Evolutionary conservation across 2,329 filamentous ascomycete genomes (phyloP).

Genomic region (Colletotrichum trifolii): DNA sequence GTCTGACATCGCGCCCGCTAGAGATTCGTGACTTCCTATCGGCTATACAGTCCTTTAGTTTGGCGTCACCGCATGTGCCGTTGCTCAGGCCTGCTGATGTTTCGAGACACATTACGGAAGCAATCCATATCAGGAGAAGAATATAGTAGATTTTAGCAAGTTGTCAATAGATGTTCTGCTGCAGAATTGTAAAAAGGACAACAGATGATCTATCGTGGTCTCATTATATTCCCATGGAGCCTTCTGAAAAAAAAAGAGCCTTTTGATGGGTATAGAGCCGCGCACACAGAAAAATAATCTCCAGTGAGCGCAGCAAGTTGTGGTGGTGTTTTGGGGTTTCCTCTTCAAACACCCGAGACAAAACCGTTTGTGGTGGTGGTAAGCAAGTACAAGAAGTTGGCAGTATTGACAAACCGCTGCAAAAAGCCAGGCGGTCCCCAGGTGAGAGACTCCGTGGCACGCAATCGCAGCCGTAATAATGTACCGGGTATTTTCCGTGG

Average conservation of each 20-base stretch:
- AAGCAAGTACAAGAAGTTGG: constrained; percentile 56
- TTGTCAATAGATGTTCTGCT: constrained; percentile 23
- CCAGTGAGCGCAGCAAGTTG: constrained; percentile 38
- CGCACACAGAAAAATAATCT: constrained; percentile 41
- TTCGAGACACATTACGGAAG: not conserved
- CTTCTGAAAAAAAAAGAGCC: constrained; percentile 9
- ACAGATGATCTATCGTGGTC: constrained; percentile 37
- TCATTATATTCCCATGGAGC: constrained; percentile 37
- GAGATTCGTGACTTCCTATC: not conserved
- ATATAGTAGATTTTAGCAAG: constrained; percentile 34
- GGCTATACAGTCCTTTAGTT: too few relatives aligned
- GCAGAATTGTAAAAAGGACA: constrained; percentile 13
- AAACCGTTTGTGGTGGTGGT: constrained; percentile 42
- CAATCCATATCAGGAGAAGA: constrained; percentile 42
- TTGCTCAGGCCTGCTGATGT: too few relatives aligned
- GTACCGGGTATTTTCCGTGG: constrained; percentile 43
- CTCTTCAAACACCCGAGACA: constrained; percentile 37
- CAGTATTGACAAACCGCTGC: constrained; percentile 47
- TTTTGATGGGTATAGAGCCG: constrained; percentile 35
- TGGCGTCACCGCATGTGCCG: too few relatives aligned
- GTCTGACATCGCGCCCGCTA: too few relatives aligned
- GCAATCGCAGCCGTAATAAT: constrained; percentile 46
- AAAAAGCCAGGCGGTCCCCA: constrained; percentile 42
- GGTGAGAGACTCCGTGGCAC: constrained; percentile 46
- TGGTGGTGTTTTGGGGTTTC: constrained; percentile 29